Evolutionary conservation across 257 asterid genomes (phyloP).

Genomic region (Euphrasia confusa): DNA sequence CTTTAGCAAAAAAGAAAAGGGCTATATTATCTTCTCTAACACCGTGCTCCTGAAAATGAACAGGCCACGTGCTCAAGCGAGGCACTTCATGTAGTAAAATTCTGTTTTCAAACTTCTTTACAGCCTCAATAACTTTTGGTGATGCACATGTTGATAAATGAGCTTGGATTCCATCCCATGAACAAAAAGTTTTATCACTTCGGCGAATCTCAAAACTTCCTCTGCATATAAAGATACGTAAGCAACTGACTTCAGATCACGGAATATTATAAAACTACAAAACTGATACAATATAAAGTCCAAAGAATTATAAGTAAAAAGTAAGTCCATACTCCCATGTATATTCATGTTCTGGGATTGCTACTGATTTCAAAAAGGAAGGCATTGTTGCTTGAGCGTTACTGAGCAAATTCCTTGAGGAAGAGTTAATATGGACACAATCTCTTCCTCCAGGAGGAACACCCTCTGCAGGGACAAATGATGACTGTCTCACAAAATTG

Average conservation of each 20-base stretch:
- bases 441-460: no score
- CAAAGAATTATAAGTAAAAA: slow-evolving; percentile 22
- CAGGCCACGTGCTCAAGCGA: slow-evolving; percentile 80
- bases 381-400: slow-evolving; percentile 38
- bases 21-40: slow-evolving; percentile 73
- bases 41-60: slow-evolving; percentile 78
- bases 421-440: slow-evolving; percentile 26
- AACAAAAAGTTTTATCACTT: slow-evolving; percentile 41
- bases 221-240: slow-evolving; percentile 41
- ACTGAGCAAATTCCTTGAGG: slow-evolving; percentile 31
- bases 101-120: slow-evolving; percentile 51
- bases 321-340: slow-evolving; percentile 75
- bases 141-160: slow-evolving; percentile 79
- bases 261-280: no score
- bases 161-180: slow-evolving; percentile 81
- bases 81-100: slow-evolving; percentile 64
- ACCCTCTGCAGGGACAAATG: slow-evolving; percentile 31
- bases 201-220: slow-evolving; percentile 72
- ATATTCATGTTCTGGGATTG: slow-evolving; percentile 64
- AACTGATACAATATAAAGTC: slow-evolving; percentile 10
- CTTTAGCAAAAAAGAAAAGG: slow-evolving; percentile 80
- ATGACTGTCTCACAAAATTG: slow-evolving; percentile 33
- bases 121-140: slow-evolving; percentile 55
- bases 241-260: slow-evolving; percentile 17
- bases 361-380: slow-evolving; percentile 36